Base-by-base conservation (phyloP, 176 grass and related monocot species). In the Coix lacrymajobi region DNA sequence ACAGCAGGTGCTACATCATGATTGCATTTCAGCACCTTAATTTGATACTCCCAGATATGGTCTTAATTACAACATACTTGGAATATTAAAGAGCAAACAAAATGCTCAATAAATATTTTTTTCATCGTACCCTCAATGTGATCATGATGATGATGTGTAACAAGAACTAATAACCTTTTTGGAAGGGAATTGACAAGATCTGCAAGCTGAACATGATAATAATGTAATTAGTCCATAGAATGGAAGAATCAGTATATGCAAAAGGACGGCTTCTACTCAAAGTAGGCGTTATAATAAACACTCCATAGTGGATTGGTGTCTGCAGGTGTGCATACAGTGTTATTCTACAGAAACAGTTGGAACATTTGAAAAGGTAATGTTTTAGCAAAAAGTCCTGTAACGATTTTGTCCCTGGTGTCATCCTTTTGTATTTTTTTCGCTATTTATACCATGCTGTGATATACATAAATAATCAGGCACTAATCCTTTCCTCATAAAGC, bases 91-190 rank as follows among this genome's bases (percentile, higher is more conserved):
- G 9, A 82, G 68, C n/a, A 54, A 57, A 66, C 25, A 7, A 78
- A 65, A 36, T 57, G 16, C 39, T 78, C 13, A 28, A 38, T 14
- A 57, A 79, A 83, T 36, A 15, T 73, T 20, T 41, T 56, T 57
- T 30, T 48, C 45, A 49, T 58, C 90, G 30, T 98, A 98, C 92
- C 96, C 68, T 98, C 87, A 24, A 93, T 64, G 69, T 98, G 96
- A 88, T 98, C 93, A 78, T 86, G 63, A 70, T 98, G 96, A 86
- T 98, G 96, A 92, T 95, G 96, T 34, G 93, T 98, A 80, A 98
- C 89, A 87, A 98, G 92, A 30, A 98, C 85, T 54, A 98, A 9
- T 77, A 98, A 91, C 85, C 90, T 95, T 89, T 84, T 90, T 60
- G 96, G 96, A 73, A 98, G 89, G 68, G 80, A 86, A 79, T 90